Evolutionary conservation across 352 stramenopile genomes (phyloP), one percentile per base, ranked within the genome.

Genomic region (Phytopythium montanum): DNA sequence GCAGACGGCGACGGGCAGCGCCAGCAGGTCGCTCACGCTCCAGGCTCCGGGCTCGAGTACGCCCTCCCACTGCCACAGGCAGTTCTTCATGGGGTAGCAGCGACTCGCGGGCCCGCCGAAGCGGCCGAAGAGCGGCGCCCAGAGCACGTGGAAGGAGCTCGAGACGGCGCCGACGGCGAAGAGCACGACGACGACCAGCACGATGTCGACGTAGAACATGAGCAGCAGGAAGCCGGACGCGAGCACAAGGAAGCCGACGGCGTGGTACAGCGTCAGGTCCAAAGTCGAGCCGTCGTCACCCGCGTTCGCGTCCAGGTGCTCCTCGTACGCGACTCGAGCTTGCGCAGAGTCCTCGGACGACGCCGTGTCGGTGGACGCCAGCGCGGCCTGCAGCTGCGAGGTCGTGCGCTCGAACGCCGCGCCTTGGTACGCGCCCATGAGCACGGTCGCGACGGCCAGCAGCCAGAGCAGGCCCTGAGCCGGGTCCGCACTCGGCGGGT

Each of bases 231-330:
- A 94, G 5, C 67, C 82, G 6, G 88, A 97, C 36, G 86, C 88
- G 68, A 98, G 79, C 31, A 97, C 61, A 61, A 98, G 73, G 55
- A 98, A 98, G 46, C 66, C 79, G 21, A 97, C 23, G 1, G 94
- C 94, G 75, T 98, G 94, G 41, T 75, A 81, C 13, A 90, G 77
- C 44, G 72, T 92, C 9, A 98, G 69, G 58, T 98, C 95, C 19
- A 98, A 57, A 33, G 76, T 84, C 50, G 95, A 88, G 52, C 89
- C 82, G 13, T 88, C 61, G 7, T 62, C 64, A 8, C 45, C 45
- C 9, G 63, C 56, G 18, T 39, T 49, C 34, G 82, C 72, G n/a
- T 90, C 72, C 9, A 66, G 51, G 26, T 87, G 76, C 45, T 87
- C 73, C 25, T 84, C 70, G 55, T 83, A 81, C 7, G 74, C 76